Evolutionary conservation across 1,284 basidiomycete species (phyloP).

Genomic region (Tylopilus orsonianus): DNA sequence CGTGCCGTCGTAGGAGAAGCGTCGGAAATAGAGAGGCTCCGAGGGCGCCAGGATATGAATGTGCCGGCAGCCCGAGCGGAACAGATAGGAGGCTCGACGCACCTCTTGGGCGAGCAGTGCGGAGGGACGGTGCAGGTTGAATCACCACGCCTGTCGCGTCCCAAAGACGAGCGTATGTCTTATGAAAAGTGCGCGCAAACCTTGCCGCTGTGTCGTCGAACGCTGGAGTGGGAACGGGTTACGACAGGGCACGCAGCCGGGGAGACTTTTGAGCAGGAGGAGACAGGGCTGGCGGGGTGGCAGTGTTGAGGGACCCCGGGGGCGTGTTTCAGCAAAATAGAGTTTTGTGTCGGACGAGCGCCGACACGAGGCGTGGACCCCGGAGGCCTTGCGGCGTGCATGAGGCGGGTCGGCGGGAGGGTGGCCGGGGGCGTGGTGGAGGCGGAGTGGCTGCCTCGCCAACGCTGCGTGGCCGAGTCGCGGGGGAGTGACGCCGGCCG

Average conservation of each 20-base stretch:
- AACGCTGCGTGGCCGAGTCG: constrained; percentile 32
- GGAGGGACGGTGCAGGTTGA: background rate
- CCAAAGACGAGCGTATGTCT: background rate
- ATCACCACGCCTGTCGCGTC: constrained; percentile 6
- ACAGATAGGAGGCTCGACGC: constrained; percentile 16
- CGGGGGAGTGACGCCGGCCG: constrained; percentile 32
- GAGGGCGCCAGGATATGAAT: constrained; percentile 19
- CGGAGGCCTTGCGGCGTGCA: constrained; percentile 21
- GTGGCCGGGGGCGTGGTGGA: constrained; percentile 23
- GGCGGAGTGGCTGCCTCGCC: no score
- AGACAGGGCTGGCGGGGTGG: constrained; percentile 5
- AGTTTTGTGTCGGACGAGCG: constrained; percentile 27
- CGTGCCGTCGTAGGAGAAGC: no score
- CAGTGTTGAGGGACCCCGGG: background rate
- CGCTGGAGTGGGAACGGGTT: constrained; percentile 17
- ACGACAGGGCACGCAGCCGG: constrained; percentile 21
- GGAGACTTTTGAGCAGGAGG: no score
- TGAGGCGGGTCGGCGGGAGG: constrained; percentile 21
- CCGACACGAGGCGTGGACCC: constrained; percentile 37
- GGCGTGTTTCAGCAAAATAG: no score
- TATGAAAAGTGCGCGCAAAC: constrained; percentile 21
- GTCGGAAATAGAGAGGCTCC: constrained; percentile 25
- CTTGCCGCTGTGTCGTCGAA: constrained; percentile 9
- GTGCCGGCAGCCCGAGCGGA: constrained; percentile 15
- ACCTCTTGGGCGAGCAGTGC: no score